Conservation (phyloP, 805 yeast genomes). For the Yarrowia sp. region DNA sequence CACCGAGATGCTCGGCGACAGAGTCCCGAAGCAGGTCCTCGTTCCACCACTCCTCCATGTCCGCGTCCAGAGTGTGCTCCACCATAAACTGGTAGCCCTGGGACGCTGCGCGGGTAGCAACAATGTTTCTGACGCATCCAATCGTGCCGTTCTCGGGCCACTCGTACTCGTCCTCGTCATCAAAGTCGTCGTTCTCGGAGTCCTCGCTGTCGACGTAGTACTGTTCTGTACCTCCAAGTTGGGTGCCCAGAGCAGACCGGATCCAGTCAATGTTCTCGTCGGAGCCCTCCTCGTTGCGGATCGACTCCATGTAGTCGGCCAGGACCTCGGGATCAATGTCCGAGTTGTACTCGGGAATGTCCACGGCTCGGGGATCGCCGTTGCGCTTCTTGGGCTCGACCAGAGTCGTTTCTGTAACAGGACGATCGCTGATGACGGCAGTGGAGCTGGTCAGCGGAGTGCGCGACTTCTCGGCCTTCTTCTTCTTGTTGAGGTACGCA, state of each 20-base stretch:
- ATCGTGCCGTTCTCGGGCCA: slow-evolving; percentile 9
- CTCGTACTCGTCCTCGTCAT: not conserved
- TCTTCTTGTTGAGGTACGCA: slow-evolving; percentile 9
- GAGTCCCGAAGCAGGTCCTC: slow-evolving; percentile 1
- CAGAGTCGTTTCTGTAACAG: not conserved
- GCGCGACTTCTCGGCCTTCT: not conserved
- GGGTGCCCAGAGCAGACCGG: slow-evolving; percentile 6
- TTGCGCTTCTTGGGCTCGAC: not conserved
- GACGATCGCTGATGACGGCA: not conserved
- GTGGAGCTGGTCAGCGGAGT: not conserved
- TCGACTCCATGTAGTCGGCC: not conserved
- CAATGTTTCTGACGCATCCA: not conserved
- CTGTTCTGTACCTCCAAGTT: slow-evolving; percentile 8
- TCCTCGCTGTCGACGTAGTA: not conserved
- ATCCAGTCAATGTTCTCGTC: slow-evolving; percentile 22
- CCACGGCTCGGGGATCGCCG: not conserved
- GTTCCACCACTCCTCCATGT: slow-evolving; percentile 9
- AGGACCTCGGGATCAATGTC: slow-evolving; percentile 6
- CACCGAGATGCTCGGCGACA: not conserved
- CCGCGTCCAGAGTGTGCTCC: not conserved
- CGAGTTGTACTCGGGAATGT: slow-evolving; percentile 10
- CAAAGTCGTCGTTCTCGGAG: not conserved
- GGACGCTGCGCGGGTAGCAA: not conserved
- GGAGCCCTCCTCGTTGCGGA: not conserved
- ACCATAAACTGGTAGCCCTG: slow-evolving; percentile 15